Base-by-base conservation (phyloP, 2,329 filamentous ascomycete genomes). In the Setomelanomma holmii region DNA sequence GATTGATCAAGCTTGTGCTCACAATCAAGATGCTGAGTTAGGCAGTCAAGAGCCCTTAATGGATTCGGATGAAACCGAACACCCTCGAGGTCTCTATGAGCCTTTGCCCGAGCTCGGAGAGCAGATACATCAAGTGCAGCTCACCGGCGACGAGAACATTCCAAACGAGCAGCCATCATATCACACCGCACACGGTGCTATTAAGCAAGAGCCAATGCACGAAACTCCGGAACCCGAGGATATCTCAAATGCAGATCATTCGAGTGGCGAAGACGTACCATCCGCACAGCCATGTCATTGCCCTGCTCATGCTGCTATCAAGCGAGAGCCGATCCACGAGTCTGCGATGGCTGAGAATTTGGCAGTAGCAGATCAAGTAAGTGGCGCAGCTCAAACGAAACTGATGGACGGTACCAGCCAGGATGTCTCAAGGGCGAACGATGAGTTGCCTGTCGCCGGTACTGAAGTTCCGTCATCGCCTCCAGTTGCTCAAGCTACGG, bases 1-100 rank as follows among this genome's bases (percentile, higher is more conserved):
- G 16, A 71, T 71, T 45, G 67, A 71, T 39, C 57, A 50, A 41
- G 64, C 62, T 21, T 71, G 68, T 48, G 60, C 53, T 3, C 30
- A 60, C 51, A 42, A 46, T 5, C 38, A 58, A 2, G 53, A 45
- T 17, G 30, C 30, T 4, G 33, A 12, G 4, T 39, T n/a, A 12
- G 4, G 30, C 6, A 24, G 10, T n/a, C 52, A 40, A 22, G 41
- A 51, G 5, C 43, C 44, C 23, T 57, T 62, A 5, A 57, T 58
- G 16, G 62, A 61, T 19, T 33, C 49, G 1, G 47, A 42, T 4
- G 47, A 45, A 16, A 19, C 17, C 7, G 23, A 34, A 4, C 4
- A 19, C 10, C 19, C 44, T 6, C 33, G 24, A 23, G 11, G 22
- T 22, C n/a, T 44, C 4, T 38, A 57, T 14, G 41, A 57, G 7